Conservation (phyloP, 202 grass and related monocot species). For the Eragrostis tef region DNA sequence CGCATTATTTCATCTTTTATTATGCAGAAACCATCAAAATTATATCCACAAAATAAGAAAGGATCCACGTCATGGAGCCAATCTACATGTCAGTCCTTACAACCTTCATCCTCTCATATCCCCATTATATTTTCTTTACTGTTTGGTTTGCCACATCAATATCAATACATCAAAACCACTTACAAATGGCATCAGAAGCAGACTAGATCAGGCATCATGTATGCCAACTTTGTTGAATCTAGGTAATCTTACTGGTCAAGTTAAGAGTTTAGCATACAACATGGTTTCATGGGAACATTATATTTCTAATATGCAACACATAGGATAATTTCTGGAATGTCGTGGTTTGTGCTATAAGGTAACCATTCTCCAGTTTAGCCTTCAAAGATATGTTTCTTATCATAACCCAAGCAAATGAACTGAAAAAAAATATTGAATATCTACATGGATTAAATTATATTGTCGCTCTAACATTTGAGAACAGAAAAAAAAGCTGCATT, state of each 20-base stretch:
- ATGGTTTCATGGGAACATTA: not conserved
- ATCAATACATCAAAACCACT: not conserved
- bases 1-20: slow-evolving; percentile 2
- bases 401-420: slow-evolving; percentile 1
- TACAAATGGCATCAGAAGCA: not conserved
- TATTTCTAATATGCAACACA: not conserved
- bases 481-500: slow-evolving; percentile 32
- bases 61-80: not conserved
- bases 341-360: slow-evolving; percentile 1
- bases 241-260: not conserved
- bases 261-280: not conserved
- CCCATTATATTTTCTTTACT: no score
- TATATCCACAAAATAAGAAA: not conserved
- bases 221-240: not conserved
- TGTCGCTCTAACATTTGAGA: not conserved
- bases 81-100: not conserved
- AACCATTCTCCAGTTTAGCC: slow-evolving; percentile 6
- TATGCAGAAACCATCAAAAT: slow-evolving; percentile 16
- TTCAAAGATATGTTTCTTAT: slow-evolving; percentile 7
- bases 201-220: not conserved
- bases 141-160: not conserved
- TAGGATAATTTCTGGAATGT: not conserved
- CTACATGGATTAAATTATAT: slow-evolving; percentile 7
- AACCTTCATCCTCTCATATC: not conserved
- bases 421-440: slow-evolving; percentile 3